These are phyloP conservation scores for Barbatosphaeria neglecta DNA, from an alignment of 495 filamentous ascomycete species.

Conservation along the genomic window DNA sequence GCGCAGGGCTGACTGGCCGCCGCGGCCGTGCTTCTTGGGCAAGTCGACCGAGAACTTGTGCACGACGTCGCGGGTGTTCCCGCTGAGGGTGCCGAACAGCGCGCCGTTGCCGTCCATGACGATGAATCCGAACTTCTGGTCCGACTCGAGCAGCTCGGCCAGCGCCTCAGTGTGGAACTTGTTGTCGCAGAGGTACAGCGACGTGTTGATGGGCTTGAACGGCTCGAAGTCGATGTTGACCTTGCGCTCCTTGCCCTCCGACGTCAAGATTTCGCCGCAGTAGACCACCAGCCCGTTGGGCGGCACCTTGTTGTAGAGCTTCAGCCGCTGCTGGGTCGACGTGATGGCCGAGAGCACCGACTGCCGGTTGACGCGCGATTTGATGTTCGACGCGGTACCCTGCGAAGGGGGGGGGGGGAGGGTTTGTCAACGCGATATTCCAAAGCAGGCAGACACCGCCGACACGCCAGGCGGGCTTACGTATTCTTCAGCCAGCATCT, in stretches of 20 bases:
- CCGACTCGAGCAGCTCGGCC: constrained; percentile 90
- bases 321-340: constrained; percentile 95
- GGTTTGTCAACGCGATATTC: constrained; percentile 1
- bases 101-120: constrained; percentile 99
- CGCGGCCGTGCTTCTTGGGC: constrained; percentile 98
- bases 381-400: constrained; percentile 98
- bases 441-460: not conserved
- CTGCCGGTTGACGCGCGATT: constrained; percentile 95
- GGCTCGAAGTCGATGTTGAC: constrained; percentile 99
- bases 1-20: constrained; percentile 97
- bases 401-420: constrained; percentile 24
- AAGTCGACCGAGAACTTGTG: constrained; percentile 96
- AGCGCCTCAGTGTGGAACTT: constrained; percentile 98
- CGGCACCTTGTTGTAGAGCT: constrained; percentile 96
- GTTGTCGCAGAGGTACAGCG: constrained; percentile 97
- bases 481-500: constrained; percentile 99
- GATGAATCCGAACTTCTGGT: constrained; percentile 98
- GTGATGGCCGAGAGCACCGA: constrained; percentile 97
- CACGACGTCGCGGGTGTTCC: constrained; percentile 92
- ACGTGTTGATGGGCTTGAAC: constrained; percentile 99
- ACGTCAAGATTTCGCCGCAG: constrained; percentile 99
- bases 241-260: constrained; percentile 95
- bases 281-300: constrained; percentile 96
- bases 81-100: constrained; percentile 89
- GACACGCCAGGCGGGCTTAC: constrained; percentile 53